Evolutionary conservation across 352 stramenopile genomes (phyloP).

Genomic region (Pythium myriotylum): DNA sequence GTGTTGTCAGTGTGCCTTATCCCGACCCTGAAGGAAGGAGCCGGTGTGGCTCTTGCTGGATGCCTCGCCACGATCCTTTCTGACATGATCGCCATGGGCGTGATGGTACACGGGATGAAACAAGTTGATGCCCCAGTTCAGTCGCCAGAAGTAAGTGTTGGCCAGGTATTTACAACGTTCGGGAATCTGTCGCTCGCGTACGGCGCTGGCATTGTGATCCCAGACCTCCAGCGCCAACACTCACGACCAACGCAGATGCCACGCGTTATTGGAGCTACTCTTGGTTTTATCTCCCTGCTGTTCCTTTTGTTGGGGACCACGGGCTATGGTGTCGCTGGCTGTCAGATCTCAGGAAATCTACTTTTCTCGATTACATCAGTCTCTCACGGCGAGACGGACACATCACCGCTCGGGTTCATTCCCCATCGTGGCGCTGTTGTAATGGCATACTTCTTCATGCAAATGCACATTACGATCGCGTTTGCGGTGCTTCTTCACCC

Average conservation of each 20-base stretch:
- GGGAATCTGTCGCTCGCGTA: slow-evolving; percentile 42
- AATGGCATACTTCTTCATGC: slow-evolving; percentile 42
- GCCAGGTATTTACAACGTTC: slow-evolving; percentile 30
- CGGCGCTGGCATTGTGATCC: slow-evolving; percentile 40
- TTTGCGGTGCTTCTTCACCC: slow-evolving; percentile 36
- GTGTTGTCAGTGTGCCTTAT: slow-evolving; percentile 33
- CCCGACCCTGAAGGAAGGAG: slow-evolving; percentile 37
- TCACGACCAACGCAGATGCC: slow-evolving; percentile 37
- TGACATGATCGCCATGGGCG: slow-evolving; percentile 29
- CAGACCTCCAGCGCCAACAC: slow-evolving; percentile 34
- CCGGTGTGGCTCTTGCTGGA: slow-evolving; percentile 27
- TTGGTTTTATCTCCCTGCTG: slow-evolving; percentile 32
- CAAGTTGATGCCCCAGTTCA: slow-evolving; percentile 3
- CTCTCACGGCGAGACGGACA: background rate
- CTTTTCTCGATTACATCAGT: slow-evolving; percentile 33
- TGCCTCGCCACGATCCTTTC: slow-evolving; percentile 34
- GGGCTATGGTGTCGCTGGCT: slow-evolving; percentile 31
- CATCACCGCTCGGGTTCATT: slow-evolving; percentile 27
- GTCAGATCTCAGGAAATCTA: too few relatives aligned
- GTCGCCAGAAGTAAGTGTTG: slow-evolving; percentile 23
- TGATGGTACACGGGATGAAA: slow-evolving; percentile 34
- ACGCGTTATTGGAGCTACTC: slow-evolving; percentile 35
- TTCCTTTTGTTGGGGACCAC: slow-evolving; percentile 31
- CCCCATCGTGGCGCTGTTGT: slow-evolving; percentile 28
- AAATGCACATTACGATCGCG: slow-evolving; percentile 41